Conservation (phyloP, 1,284 basidiomycete genomes). For the Boletus mariae region DNA sequence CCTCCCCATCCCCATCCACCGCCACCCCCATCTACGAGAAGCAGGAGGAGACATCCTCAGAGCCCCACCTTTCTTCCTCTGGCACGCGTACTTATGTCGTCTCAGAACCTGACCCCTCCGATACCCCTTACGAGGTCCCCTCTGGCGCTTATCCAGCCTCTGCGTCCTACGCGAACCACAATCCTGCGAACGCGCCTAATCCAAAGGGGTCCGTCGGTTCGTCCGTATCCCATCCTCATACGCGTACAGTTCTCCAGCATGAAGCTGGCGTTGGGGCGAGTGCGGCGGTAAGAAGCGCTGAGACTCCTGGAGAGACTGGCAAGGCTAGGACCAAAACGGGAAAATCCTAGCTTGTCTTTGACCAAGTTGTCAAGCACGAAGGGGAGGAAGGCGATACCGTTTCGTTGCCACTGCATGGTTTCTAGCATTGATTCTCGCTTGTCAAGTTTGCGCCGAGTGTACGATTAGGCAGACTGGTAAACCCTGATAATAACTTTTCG, state of each 20-base stretch:
- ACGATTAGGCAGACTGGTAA: conserved; percentile 18
- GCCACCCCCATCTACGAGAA: conserved; percentile 50
- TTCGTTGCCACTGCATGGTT: neutral
- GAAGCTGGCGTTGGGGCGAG: conserved; percentile 44
- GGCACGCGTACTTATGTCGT: conserved; percentile 62
- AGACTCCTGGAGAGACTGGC: conserved; percentile 45
- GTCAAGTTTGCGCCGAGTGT: conserved; percentile 16
- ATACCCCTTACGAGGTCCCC: conserved; percentile 59
- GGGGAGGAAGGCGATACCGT: conserved; percentile 29
- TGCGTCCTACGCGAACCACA: conserved; percentile 46
- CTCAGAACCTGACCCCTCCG: conserved; percentile 57
- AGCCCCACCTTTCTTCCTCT: conserved; percentile 41
- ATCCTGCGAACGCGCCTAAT: conserved; percentile 39
- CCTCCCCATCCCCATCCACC: conserved; percentile 22
- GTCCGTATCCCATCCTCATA: conserved; percentile 42
- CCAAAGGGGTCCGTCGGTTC: conserved; percentile 41
- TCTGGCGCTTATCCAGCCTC: conserved; percentile 63
- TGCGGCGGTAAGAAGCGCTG: conserved; percentile 40
- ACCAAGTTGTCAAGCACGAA: conserved; percentile 38
- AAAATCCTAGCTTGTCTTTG: conserved; percentile 34
- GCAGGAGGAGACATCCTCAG: conserved; percentile 47
- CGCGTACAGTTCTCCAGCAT: conserved; percentile 15
- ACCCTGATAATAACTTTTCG: neutral
- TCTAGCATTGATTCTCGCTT: conserved; percentile 4
- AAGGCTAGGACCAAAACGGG: conserved; percentile 31